Conservation (phyloP, 176 grass and related monocot genomes). For the Panicum miliaceum region DNA sequence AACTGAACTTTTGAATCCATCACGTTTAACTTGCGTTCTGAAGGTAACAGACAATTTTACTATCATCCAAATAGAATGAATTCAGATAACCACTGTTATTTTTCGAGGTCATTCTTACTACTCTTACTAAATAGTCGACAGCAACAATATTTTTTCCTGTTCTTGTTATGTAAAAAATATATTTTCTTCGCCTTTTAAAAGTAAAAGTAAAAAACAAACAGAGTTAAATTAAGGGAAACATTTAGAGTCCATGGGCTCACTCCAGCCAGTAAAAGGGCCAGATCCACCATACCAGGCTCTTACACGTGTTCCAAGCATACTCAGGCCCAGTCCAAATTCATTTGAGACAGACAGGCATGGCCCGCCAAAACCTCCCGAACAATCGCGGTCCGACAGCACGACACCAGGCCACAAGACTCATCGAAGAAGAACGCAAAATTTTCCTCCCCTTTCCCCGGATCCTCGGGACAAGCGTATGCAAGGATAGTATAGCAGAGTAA, state of each 20-base stretch:
- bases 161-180: background rate
- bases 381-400: background rate
- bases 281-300: too few relatives aligned
- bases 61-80: too few relatives aligned
- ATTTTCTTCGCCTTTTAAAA: background rate
- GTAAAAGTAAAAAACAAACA: background rate
- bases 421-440: background rate
- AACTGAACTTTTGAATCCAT: background rate
- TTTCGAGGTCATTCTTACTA: background rate
- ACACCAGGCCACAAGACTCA: background rate
- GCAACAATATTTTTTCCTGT: background rate
- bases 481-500: background rate
- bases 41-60: background rate
- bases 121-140: background rate
- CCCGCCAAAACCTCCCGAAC: background rate
- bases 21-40: background rate
- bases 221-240: too few relatives aligned
- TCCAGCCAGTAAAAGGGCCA: background rate
- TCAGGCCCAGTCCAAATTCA: background rate
- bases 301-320: background rate
- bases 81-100: too few relatives aligned
- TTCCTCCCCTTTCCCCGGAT: constrained; percentile 5
- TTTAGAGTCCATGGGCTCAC: background rate
- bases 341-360: background rate
- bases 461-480: background rate